Base-by-base conservation (phyloP, 202 grass and related monocot genomes). In the Saccharum hybrid region DNA sequence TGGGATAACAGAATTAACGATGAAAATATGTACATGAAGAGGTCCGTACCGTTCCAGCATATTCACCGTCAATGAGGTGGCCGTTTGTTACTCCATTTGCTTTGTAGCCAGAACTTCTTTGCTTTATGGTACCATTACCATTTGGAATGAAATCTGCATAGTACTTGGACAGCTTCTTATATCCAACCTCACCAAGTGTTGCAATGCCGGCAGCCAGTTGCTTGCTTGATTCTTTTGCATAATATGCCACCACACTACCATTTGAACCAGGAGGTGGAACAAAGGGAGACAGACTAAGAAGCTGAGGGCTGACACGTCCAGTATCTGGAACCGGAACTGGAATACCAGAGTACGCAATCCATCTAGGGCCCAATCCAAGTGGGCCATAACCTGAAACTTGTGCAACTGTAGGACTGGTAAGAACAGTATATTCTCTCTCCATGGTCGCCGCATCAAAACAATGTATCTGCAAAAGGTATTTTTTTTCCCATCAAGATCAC, bases 151-250 rank as follows among this genome's bases (percentile, higher is more conserved):
- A 75, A 56, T 86, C 90, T 41, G 89, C 89, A 77, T 68, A 94
- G 81, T 92, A 94, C 87, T 92, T 94, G 15, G 92, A 91, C 23
- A 98, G 30, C 85, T 84, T 93, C 65, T 88, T 91, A 83, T 90
- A 95, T 74, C 93, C 96, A 62, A 92, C 90, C 87, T 95, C 96
- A 64, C 96, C 89, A 71, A 98, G 96, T 75, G 90, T 93, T 39
- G 90, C 89, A 81, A 98, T 90, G 75, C 96, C 92, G 71, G 85
- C 83, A 72, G 93, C 91, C 72, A 98, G 70, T 73, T 93, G 91
- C 76, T 93, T 94, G 78, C 92, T 91, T 23, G 96, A 98, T 87
- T 98, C 96, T 85, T 91, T 98, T 72, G 96, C 96, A 82, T 95
- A 96, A 82, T 98, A 85, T 76, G 91, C 87, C 46, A 95, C 69